Percentiles rank a stretch among this genome's conserved stretches.
phyloP scores from a whole-genome alignment of 768 basidiomycete species.

The Collybiopsis confluens region DNA sequence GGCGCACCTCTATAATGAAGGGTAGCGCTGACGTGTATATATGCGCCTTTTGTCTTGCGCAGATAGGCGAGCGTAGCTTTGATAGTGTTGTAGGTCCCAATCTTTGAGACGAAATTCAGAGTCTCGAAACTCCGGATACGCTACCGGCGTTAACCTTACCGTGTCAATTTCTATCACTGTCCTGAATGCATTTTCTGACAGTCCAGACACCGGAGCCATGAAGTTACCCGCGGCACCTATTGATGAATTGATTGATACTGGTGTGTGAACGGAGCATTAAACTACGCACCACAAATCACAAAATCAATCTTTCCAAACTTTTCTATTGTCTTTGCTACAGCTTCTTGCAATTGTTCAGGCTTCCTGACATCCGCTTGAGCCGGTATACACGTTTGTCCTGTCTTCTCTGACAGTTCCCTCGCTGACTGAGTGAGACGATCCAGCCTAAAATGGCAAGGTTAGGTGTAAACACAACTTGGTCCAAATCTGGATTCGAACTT shows the following conservation, averaged over 20 bases:
- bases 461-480: constrained; percentile 1
- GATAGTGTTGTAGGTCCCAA: constrained; percentile 92
- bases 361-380: constrained; percentile 81
- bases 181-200: constrained; percentile 87
- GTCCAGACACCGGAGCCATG: constrained; percentile 75
- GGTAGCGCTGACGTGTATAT: constrained; percentile 87
- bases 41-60: constrained; percentile 69
- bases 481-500: constrained; percentile 49
- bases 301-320: constrained; percentile 88
- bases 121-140: neutral
- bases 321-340: constrained; percentile 71
- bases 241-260: neutral
- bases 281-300: constrained; percentile 78
- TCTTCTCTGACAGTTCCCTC: constrained; percentile 61
- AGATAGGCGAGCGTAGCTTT: constrained; percentile 84
- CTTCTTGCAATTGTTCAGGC: constrained; percentile 64
- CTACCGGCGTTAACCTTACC: constrained; percentile 36
- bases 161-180: constrained; percentile 95
- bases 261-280: neutral
- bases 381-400: constrained; percentile 69
- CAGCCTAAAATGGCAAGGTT: constrained; percentile 37
- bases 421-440: constrained; percentile 70
- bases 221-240: constrained; percentile 96
- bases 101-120: constrained; percentile 32
- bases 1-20: constrained; percentile 75